phyloP scores from a whole-genome alignment of 257 asterid species.

The Nyctanthes arbortristis region DNA sequence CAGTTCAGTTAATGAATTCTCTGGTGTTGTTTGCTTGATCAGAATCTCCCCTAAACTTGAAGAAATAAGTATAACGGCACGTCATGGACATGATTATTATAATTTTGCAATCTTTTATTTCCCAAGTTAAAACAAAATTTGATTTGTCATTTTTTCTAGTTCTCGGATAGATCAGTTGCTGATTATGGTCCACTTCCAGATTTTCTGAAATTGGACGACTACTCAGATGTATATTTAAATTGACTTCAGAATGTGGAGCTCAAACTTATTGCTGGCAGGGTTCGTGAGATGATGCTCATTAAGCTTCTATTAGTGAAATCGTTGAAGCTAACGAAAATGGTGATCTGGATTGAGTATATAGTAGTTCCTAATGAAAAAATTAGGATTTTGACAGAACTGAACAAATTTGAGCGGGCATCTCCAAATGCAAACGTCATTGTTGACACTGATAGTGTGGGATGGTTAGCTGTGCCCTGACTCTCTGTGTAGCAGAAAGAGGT shows the following conservation, averaged over 20 bases:
- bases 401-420: conserved; percentile 10
- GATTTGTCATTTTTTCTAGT: background rate
- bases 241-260: conserved; percentile 23
- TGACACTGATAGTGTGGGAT: too few species aligned
- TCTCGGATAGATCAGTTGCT: background rate
- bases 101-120: background rate
- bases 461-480: background rate
- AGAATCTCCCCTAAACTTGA: background rate
- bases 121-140: background rate
- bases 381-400: background rate
- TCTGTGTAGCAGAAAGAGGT: background rate
- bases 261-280: background rate
- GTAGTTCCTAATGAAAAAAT: background rate
- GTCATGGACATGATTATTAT: background rate
- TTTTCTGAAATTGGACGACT: conserved; percentile 2
- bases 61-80: background rate
- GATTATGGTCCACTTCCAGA: background rate
- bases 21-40: background rate
- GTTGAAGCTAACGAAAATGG: background rate
- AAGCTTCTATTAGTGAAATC: conserved; percentile 14
- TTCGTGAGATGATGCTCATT: conserved; percentile 14
- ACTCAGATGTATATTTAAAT: conserved; percentile 5
- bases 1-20: background rate
- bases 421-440: too few species aligned
- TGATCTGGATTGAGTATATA: conserved; percentile 7